Evolutionary conservation across 2,329 filamentous ascomycete genomes (phyloP), one percentile per base, ranked within the genome.

Genomic region (Cercospora sojina): DNA sequence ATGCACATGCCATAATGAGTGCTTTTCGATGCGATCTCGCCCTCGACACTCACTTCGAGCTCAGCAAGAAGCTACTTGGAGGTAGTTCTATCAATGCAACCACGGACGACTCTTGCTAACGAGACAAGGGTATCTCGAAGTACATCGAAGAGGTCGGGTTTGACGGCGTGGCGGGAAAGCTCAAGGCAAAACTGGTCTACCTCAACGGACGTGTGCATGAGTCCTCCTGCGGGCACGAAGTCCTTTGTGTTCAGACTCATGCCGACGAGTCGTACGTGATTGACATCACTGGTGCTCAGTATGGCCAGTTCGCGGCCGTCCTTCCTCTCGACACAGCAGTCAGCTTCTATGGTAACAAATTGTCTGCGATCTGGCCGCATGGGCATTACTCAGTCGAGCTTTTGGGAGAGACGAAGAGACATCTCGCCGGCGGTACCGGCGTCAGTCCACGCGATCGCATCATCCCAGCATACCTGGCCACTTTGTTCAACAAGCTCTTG

Each of bases 131-230:
- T 3, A 18, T 16, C 9, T 16, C 31, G 9, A 49, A 61, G 31
- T 61, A 61, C 43, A 32, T 51, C 41, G 41, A 61, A 53, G 59
- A 61, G 41, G 59, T 32, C n/a, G 25, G 16, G 2, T 9, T 61
- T 43, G 41, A 61, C 12, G 29, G 13, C 10, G 23, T 16, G 3
- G 23, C 16, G 27, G 7, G 1, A 2, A 29, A 31, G 9, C 18
- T 61, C 4, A 49, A 35, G 51, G 43, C 31, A 9, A 18, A 25
- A 16, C 12, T 29, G 38, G 41, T 61, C 25, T 55, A 29, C 4
- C 12, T 4, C 5, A 47, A 47, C 2, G 58, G 58, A 2, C 18
- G 13, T 9, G 10, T 25, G 23, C 38, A 16, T 38, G 58, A 43
- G 7, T 20, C 35, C 3, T 25, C 9, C 2, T 13, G 29, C 58